phyloP scores from a whole-genome alignment of 257 asterid species.

The Petrea volubilis region DNA sequence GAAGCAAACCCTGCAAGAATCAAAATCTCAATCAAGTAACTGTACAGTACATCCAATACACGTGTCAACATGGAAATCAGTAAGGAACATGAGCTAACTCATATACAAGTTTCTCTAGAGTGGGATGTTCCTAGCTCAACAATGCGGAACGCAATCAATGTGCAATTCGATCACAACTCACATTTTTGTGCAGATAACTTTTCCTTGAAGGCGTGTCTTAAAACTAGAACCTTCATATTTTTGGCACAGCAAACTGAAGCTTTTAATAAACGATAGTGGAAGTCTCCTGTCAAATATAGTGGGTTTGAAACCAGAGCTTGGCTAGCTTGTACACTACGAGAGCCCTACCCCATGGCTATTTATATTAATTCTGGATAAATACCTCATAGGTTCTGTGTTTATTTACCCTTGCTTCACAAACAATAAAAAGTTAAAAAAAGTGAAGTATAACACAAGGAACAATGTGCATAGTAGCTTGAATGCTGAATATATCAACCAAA shows the following conservation, averaged over 20 bases:
- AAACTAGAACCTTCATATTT: neutral
- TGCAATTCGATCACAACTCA: neutral
- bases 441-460: neutral
- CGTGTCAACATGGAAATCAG: neutral
- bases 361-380: neutral
- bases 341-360: neutral
- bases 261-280: neutral
- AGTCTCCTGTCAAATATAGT: neutral
- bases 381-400: neutral
- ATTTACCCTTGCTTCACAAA: neutral
- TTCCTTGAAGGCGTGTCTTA: neutral
- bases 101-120: neutral
- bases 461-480: neutral
- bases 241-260: neutral
- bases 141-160: neutral
- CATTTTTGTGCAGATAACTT: neutral
- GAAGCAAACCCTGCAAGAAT: conserved; percentile 51
- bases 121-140: neutral
- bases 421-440: neutral
- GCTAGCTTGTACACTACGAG: neutral
- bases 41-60: neutral
- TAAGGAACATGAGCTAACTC: neutral
- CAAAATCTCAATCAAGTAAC: neutral
- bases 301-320: too few relatives aligned
- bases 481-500: neutral